Conservation (phyloP, 345 rosid species). For the Gossypium mustelinum region DNA sequence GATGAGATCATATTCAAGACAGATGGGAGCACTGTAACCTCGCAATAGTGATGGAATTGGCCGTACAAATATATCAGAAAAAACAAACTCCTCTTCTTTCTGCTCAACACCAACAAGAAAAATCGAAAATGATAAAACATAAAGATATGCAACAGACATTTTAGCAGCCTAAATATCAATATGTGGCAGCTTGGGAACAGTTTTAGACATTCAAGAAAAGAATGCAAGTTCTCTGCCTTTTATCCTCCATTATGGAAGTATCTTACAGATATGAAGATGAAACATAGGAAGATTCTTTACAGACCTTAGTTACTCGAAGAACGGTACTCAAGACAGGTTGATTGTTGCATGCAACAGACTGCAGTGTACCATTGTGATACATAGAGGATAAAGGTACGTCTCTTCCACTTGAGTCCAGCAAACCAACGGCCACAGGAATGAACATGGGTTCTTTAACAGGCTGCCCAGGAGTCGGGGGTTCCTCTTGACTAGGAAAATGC, state of each 20-base stretch:
- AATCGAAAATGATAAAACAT: neutral
- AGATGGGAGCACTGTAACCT: constrained; percentile 91
- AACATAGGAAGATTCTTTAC: constrained; percentile 5
- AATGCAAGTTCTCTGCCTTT: neutral
- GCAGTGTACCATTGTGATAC: constrained; percentile 55
- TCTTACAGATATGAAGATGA: neutral
- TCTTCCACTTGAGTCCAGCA: constrained; percentile 74
- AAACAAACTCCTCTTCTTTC: constrained; percentile 92
- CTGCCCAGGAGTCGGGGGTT: constrained; percentile 88
- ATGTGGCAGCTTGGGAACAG: neutral
- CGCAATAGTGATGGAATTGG: constrained; percentile 85
- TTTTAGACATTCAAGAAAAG: neutral
- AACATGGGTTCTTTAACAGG: constrained; percentile 84
- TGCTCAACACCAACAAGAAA: constrained; percentile 32
- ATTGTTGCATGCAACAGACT: constrained; percentile 41
- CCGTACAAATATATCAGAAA: constrained; percentile 61
- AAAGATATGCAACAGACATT: neutral
- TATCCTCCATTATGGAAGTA: neutral
- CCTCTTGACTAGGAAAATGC: constrained; percentile 64
- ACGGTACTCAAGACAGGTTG: constrained; percentile 54
- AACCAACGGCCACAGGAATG: constrained; percentile 77
- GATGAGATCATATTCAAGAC: constrained; percentile 80
- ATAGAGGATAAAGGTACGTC: constrained; percentile 72
- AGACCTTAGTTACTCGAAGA: constrained; percentile 81
- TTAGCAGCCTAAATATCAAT: neutral